Evolutionary conservation across 2,329 filamentous ascomycete species (phyloP), one percentile per base, ranked within the genome.

Genomic region (Leptoxyphium fumago): DNA sequence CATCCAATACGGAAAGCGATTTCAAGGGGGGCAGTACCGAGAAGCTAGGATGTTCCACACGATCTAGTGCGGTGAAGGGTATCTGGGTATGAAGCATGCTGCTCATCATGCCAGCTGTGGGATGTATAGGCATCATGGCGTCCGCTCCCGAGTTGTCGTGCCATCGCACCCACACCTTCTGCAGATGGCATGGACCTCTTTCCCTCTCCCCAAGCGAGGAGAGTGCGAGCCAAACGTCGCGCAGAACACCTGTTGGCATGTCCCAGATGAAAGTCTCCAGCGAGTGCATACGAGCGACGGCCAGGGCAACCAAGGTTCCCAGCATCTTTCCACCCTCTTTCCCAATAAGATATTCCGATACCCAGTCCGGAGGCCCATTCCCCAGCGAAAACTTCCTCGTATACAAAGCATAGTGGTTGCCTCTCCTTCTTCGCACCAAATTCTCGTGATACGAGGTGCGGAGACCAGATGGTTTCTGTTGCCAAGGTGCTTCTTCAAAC

Each of bases 301-400:
- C 82, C 50, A 88, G 65, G 9, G 84, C 82, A 10, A 87, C 84
- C 41, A 91, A 66, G 1, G 83, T 89, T 5, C 84, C 83, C n/a
- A 91, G 71, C 83, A 91, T 87, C 65, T 89, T 91, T 2, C 85
- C 85, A 45, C 80, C 79, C 58, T 89, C 84, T 62, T 87, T 88
- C 2, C 75, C 80, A 53, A 89, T 84, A 49, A 83, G 74, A 63
- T 91, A 89, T 56, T 89, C 83, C 44, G 80, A 75, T 5, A 88
- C 82, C 82, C 82, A 88, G 50, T 84, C 76, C 6, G 73, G 60
- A 0, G 83, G 84, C 0, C 84, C 84, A 61, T 91, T 88, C n/a
- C 83, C 83, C 5, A 91, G 71, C 2, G 82, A 86, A 64, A 91
- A 91, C 59, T 87, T 88, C 51, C 80, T 75, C 5, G 80, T 86